Conservation (phyloP, 2,329 filamentous ascomycete genomes). For the Ophiocordyceps camponoti-saundersi region DNA sequence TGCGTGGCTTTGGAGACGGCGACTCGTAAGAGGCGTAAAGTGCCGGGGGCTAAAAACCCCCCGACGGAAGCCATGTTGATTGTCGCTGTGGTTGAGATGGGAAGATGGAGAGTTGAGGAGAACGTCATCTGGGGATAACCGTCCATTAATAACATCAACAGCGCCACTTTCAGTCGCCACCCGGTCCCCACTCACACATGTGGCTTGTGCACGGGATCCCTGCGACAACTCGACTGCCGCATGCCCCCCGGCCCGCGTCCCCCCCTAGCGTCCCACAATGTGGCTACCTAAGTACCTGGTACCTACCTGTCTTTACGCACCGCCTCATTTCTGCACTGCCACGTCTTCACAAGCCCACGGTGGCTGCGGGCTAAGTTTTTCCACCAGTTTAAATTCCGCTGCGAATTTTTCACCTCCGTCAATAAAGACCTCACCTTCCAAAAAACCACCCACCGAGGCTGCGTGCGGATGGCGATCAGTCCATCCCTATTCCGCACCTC, state of each 20-base stretch:
- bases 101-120: neutral
- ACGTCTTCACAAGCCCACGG: too few relatives aligned
- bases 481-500: neutral
- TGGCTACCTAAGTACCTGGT: too few relatives aligned
- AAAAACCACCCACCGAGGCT: neutral
- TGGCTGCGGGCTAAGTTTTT: too few relatives aligned
- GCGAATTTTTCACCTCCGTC: too few relatives aligned
- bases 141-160: neutral
- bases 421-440: too few relatives aligned
- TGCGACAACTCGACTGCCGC: neutral
- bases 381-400: too few relatives aligned
- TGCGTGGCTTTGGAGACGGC: constrained; percentile 33
- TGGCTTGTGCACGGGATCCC: neutral
- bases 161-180: neutral
- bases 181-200: neutral
- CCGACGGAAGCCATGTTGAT: constrained; percentile 34
- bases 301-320: too few relatives aligned
- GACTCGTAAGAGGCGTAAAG: constrained; percentile 35
- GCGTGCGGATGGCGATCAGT: neutral
- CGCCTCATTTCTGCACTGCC: neutral
- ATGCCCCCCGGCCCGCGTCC: too few relatives aligned
- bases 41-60: constrained; percentile 39
- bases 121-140: neutral
- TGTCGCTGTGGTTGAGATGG: neutral
- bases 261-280: too few relatives aligned